Conservation (phyloP, 2,329 filamentous ascomycete species). For the Aspergillus oerlinghausenensis region DNA sequence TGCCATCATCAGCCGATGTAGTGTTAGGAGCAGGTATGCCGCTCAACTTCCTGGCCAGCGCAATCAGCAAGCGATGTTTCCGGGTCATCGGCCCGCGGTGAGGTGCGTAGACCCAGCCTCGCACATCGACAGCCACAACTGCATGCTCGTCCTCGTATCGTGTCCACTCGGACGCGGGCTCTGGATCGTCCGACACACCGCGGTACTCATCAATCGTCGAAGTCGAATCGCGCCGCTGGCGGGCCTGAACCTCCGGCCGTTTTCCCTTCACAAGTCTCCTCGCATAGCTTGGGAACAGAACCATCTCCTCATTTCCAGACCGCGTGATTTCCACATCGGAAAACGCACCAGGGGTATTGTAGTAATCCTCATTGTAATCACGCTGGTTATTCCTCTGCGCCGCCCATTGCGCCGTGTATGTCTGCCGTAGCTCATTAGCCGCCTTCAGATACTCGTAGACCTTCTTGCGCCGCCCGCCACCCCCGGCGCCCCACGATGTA, state of each 20-base stretch:
- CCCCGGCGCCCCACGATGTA: slow-evolving; percentile 20
- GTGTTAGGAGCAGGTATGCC: slow-evolving; percentile 68
- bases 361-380: slow-evolving; percentile 43
- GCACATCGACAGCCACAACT: slow-evolving; percentile 87
- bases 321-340: slow-evolving; percentile 77
- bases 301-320: slow-evolving; percentile 83
- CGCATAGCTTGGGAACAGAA: slow-evolving; percentile 92
- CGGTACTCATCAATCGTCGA: slow-evolving; percentile 38
- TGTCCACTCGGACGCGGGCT: slow-evolving; percentile 72
- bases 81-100: slow-evolving; percentile 79
- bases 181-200: slow-evolving; percentile 43
- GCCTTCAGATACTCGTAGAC: slow-evolving; percentile 68
- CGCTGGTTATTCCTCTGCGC: slow-evolving; percentile 40
- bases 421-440: slow-evolving; percentile 66
- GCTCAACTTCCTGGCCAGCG: slow-evolving; percentile 79
- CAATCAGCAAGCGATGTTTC: slow-evolving; percentile 80
- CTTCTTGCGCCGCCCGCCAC: slow-evolving; percentile 67
- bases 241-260: slow-evolving; percentile 25
- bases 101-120: slow-evolving; percentile 91
- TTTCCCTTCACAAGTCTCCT: slow-evolving; percentile 60
- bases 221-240: slow-evolving; percentile 24
- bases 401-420: slow-evolving; percentile 55
- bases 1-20: slow-evolving; percentile 25
- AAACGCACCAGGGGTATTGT: slow-evolving; percentile 68
- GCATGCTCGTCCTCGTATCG: slow-evolving; percentile 75